Conservation (phyloP, 345 rosid species). For the Lepidium didymum region DNA sequence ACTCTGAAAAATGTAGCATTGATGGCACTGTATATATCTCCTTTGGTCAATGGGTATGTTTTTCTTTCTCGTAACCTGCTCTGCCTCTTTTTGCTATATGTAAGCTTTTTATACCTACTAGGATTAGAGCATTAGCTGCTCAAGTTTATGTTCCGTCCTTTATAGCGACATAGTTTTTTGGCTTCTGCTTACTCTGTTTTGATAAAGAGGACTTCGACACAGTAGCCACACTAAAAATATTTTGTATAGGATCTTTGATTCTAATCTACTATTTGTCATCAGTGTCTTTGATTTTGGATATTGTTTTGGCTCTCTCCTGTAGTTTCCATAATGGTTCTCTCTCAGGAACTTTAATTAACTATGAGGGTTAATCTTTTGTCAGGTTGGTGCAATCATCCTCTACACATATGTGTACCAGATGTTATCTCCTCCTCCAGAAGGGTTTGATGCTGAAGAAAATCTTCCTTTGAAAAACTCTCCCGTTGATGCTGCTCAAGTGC, state of each 20-base stretch:
- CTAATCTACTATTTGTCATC: not conserved
- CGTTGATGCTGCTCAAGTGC: slow-evolving; percentile 45
- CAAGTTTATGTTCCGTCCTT: not conserved
- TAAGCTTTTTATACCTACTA: not conserved
- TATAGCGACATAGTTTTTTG: not conserved
- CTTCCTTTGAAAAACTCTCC: slow-evolving; percentile 55
- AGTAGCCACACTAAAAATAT: not conserved
- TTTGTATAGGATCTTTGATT: not conserved
- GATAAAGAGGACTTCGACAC: not conserved
- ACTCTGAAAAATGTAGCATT: slow-evolving; percentile 63
- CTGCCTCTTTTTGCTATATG: not conserved
- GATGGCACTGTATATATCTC: slow-evolving; percentile 97
- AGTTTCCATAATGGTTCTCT: not conserved
- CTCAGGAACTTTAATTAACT: not conserved
- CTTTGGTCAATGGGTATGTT: slow-evolving; percentile 94
- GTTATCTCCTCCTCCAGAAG: slow-evolving; percentile 94
- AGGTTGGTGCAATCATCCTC: slow-evolving; percentile 98
- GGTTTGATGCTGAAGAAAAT: slow-evolving; percentile 50
- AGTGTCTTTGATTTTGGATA: not conserved
- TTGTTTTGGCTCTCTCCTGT: slow-evolving; percentile 1
- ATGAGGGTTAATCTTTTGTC: slow-evolving; percentile 19
- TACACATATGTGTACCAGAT: slow-evolving; percentile 91
- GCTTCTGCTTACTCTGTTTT: not conserved
- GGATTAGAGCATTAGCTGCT: not conserved
- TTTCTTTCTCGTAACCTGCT: not conserved